These are phyloP conservation scores for Hyphopichia buzzinii DNA, from an alignment of 1,139 yeast species.

Conservation along the genomic window DNA sequence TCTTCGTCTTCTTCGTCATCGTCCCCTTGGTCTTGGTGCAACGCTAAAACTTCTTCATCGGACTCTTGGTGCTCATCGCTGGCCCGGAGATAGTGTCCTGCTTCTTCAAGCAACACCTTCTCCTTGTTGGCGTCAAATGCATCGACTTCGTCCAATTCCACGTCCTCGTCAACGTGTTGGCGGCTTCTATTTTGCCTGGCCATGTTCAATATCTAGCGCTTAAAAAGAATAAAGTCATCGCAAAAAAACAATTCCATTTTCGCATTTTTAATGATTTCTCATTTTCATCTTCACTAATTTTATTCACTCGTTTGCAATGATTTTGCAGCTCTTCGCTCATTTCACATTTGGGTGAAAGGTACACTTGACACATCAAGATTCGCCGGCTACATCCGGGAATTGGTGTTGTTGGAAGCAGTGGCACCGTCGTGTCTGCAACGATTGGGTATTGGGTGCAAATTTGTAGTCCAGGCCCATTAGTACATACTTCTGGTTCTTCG, in stretches of 20 bases:
- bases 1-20: conserved; percentile 31
- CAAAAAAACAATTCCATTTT: conserved; percentile 2
- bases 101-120: conserved; percentile 56
- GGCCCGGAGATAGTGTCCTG: conserved; percentile 42
- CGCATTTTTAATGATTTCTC: neutral
- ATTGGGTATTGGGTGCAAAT: too few species aligned
- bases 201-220: conserved; percentile 5
- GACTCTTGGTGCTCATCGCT: conserved; percentile 40
- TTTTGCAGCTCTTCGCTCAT: too few species aligned
- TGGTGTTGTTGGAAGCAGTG: too few species aligned
- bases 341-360: too few species aligned
- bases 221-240: neutral
- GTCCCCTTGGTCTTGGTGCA: conserved; percentile 26
- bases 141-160: conserved; percentile 66
- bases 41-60: conserved; percentile 28
- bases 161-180: conserved; percentile 18
- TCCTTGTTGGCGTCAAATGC: conserved; percentile 67
- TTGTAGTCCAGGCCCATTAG: too few species aligned
- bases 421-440: too few species aligned
- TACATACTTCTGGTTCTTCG: too few species aligned
- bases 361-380: too few species aligned
- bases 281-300: conserved; percentile 12
- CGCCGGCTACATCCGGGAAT: too few species aligned
- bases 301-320: too few species aligned
- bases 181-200: conserved; percentile 14